phyloP scores from a whole-genome alignment of 2,329 filamentous ascomycete species.

The Tolypocladium guangdongense region DNA sequence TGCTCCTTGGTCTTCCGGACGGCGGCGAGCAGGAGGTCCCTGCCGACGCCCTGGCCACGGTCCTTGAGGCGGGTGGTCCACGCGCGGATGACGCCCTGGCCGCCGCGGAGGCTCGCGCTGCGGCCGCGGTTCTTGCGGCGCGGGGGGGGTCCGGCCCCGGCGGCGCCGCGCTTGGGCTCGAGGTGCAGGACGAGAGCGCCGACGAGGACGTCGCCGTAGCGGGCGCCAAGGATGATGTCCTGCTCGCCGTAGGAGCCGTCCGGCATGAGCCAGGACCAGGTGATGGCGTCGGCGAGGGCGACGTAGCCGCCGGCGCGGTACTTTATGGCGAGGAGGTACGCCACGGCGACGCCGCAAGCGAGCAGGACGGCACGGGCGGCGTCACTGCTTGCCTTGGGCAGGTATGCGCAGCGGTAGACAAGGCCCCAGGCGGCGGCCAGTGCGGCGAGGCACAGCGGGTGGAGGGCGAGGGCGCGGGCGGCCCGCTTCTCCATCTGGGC shows the following conservation, averaged over 20 bases:
- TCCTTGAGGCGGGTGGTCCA: constrained; percentile 70
- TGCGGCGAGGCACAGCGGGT: constrained; percentile 43
- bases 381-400: constrained; percentile 31
- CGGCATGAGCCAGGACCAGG: constrained; percentile 48
- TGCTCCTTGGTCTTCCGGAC: constrained; percentile 56
- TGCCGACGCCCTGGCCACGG: constrained; percentile 61
- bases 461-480: constrained; percentile 50
- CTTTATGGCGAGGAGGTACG: constrained; percentile 50
- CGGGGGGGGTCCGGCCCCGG: constrained; percentile 3
- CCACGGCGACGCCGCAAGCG: constrained; percentile 50
- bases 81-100: constrained; percentile 62
- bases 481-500: constrained; percentile 70
- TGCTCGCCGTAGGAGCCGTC: constrained; percentile 28
- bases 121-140: constrained; percentile 26
- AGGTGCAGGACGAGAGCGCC: constrained; percentile 60
- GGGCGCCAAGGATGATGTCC: constrained; percentile 54
- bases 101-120: constrained; percentile 36
- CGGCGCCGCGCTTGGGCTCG: constrained; percentile 28
- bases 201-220: constrained; percentile 57
- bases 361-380: constrained; percentile 45
- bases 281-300: constrained; percentile 46
- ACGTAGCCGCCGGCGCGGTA: constrained; percentile 53
- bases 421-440: constrained; percentile 32
- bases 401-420: constrained; percentile 35
- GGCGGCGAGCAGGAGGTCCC: constrained; percentile 61